Base-by-base conservation (phyloP, 306 rosid genomes). In the Ochetophila trinervis region DNA sequence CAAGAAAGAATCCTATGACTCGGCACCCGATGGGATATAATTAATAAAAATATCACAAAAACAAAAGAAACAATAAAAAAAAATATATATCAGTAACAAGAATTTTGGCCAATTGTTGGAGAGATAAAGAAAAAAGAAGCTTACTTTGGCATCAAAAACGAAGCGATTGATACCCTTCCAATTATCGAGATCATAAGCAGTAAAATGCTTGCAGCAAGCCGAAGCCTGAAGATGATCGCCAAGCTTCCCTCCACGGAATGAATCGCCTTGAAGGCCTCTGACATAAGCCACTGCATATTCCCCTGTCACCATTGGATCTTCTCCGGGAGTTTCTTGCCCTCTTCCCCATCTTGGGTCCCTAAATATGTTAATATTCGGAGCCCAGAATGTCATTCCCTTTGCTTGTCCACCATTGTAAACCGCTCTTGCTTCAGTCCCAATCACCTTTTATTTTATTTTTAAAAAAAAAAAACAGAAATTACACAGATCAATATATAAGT, bases 281-380 rank as follows among this genome's bases (percentile, higher is more conserved):
- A 93, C 97, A 63, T 48, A 93, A 1, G 94, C 79, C 67, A 81
- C 85, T 0, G 97, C 84, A 45, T 87, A 93, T 23, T 65, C 77
- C 0, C 94, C 85, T 3, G 85, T 65, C 18, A 90, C 30, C 62
- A 73, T 3, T 15, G 99, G 99, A 42, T 93, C 99, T 76, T 93
- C 99, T 11, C 99, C 99, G 1, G 97, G 86, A 4, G 99, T 93
- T 61, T 93, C 99, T 71, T 93, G 97, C 14, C 99, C 99, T 76
- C 99, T 81, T 0, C 99, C 97, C 99, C 97, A 93, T 71, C 99
- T 76, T 0, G 97, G 99, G 42, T 93, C 99, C 57, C 99, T 90
- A 40, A 84, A 93, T 14, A 93, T 84, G 81, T 93, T 93, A 0
- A 93, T 90, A 58, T 93, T 93, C 0, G 99, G 99, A 20, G 99